Evolutionary conservation across 139 green algal genomes (phyloP), one percentile per base, ranked within the genome.

Genomic region (Chlamydomonas sp.): DNA sequence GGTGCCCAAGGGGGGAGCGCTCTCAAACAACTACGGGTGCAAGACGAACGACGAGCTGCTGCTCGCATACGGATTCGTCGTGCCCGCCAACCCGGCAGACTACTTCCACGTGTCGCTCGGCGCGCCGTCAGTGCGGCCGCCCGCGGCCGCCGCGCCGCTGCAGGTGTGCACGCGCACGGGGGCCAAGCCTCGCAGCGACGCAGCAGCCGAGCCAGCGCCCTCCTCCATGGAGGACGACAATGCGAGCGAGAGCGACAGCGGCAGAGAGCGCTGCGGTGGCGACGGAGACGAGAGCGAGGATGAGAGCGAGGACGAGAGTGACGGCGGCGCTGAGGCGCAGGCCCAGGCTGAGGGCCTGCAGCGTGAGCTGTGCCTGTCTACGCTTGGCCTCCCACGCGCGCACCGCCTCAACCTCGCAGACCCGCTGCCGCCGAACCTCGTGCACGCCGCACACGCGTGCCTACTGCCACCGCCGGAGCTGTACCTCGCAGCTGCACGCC

Each of bases 31-130:
- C 71, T 88, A 88, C 60, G 77, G 79, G 2, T 31, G 8, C 61
- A 85, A 88, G 71, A 73, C 77, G 39, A 83, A 80, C 50, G 75
- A 84, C 33, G 83, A 88, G 79, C 69, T 88, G 30, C 57, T 88
- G 30, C 63, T 84, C 30, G 79, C 72, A 0, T 88, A 88, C 58
- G 83, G 83, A 24, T 88, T 88, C 57, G 65, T 72, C 0, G 22
- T 85, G 48, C 48, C 37, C 34, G 28, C 31, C 67, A 85, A 84
- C 71, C 38, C 49, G 0, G 35, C 54, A 20, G 73, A 88, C 48
- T 83, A 84, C 77, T 79, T 83, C 8, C 35, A 70, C 13, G 47
- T 79, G 1, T 63, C 63, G 0, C 28, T 82, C 10, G 58, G 57
- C 1, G 39, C 39, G 39, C 10, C 39, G 39, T 8, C 8, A 13